These are phyloP conservation scores for Xenosphaeropsis pyriputrescens DNA, from an alignment of 2,329 filamentous ascomycete species.

Conservation along the genomic window DNA sequence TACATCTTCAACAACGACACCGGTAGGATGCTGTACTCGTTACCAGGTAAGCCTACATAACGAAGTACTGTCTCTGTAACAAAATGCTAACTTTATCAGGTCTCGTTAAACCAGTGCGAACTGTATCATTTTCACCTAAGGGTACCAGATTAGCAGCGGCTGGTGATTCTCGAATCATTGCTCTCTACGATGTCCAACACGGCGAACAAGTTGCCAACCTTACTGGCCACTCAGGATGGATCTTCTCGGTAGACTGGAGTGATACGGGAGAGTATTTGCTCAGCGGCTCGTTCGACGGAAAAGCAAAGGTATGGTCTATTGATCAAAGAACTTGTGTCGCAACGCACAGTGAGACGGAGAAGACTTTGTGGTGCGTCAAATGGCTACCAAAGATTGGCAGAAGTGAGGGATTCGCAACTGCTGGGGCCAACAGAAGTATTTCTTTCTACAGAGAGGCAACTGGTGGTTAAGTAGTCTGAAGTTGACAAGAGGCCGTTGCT, in stretches of 20 bases:
- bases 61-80: not conserved
- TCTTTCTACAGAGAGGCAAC: constrained; percentile 78
- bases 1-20: constrained; percentile 94
- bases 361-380: constrained; percentile 67
- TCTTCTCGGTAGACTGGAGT: constrained; percentile 86
- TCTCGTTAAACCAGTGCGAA: constrained; percentile 72
- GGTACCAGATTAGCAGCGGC: constrained; percentile 76
- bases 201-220: constrained; percentile 88
- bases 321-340: constrained; percentile 75
- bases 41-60: constrained; percentile 46
- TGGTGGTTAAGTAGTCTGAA: constrained; percentile 24
- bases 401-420: constrained; percentile 63
- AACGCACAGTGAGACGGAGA: constrained; percentile 83
- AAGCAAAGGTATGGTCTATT: constrained; percentile 91
- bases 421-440: constrained; percentile 61
- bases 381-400: constrained; percentile 61
- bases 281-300: constrained; percentile 80
- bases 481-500: not conserved
- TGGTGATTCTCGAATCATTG: constrained; percentile 78
- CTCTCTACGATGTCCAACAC: constrained; percentile 80
- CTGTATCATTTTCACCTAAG: constrained; percentile 77
- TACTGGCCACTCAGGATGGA: constrained; percentile 68
- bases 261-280: constrained; percentile 83
- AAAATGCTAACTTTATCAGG: constrained; percentile 30
- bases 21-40: constrained; percentile 69